Base-by-base conservation (phyloP, 352 stramenopile genomes). In the Phytophthora podocarpi region DNA sequence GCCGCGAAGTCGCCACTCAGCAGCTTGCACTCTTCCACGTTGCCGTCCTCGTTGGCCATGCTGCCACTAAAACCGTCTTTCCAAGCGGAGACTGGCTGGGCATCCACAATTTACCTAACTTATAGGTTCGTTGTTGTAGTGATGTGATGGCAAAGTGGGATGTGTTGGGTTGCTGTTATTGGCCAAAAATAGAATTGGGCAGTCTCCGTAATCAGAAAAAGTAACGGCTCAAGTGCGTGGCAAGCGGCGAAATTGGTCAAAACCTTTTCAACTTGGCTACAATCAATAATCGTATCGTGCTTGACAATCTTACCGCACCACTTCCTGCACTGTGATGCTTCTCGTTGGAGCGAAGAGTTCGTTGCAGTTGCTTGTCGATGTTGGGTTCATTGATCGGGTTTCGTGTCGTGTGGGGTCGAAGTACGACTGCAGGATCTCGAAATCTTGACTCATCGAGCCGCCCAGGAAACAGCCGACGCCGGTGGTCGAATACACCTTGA, bases 401-500 rank as follows among this genome's bases (percentile, higher is more conserved):
- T 74, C 66, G 26, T 46, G 49, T 35, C 36, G 43, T 18, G 26
- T 51, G 6, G 74, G 55, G 46, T 90, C 82, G 59, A 95, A 95
- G 48, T 95, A 93, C 26, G 83, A 82, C 23, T 87, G 68, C 20
- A 95, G 27, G 34, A 95, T 81, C 68, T 95, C 78, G 64, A 92
- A 93, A 31, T 83, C 78, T 18, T 82, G 59, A 41, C 66, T 90
- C 43, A 95, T 93, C 1, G 72, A 80, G 5, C 64, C 83, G 1
- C 65, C 75, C 3, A 91, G 51, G 42, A 87, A 91, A 37, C 62
- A 57, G 1, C 67, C 68, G 8, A 63, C 64, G 4, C 68, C 70
- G 2, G 59, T 82, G 24, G 67, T 76, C 6, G 64, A 73, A 28
- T 64, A 70, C 20, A 72, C 50, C 48, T 74, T 70, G 4, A 42